Evolutionary conservation across 2,329 filamentous ascomycete species (phyloP).

Genomic region (Ceratocystis colombiana): DNA sequence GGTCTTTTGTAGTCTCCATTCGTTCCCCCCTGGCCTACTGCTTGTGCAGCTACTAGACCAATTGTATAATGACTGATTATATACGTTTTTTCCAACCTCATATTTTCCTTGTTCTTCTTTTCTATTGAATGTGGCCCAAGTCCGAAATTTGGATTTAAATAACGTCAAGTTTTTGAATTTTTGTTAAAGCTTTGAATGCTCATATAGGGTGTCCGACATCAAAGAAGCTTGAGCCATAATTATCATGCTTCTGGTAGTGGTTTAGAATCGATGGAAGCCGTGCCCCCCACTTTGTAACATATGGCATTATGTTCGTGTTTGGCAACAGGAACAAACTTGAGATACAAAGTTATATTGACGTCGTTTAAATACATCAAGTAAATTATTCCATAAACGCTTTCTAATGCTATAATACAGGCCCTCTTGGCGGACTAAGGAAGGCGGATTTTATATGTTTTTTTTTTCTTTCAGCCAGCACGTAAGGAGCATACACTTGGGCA

Average conservation of each 20-base stretch:
- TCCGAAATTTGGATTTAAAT: background rate
- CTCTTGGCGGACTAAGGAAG: slow-evolving; percentile 26
- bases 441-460: slow-evolving; percentile 1
- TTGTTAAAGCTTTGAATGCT: background rate
- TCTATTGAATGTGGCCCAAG: background rate
- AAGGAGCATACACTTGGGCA: background rate
- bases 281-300: background rate
- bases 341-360: background rate
- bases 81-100: slow-evolving; percentile 11
- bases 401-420: slow-evolving; percentile 34
- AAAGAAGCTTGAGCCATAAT: background rate
- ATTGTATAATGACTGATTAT: slow-evolving; percentile 4
- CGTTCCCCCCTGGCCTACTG: background rate
- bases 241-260: background rate
- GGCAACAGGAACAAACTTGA: background rate
- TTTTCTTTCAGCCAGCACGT: background rate
- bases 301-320: background rate
- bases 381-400: slow-evolving; percentile 36
- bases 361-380: slow-evolving; percentile 27
- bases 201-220: background rate
- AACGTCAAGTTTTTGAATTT: background rate
- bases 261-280: background rate
- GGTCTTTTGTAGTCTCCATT: background rate
- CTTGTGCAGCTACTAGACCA: slow-evolving; percentile 3
- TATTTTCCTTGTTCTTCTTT: background rate